Conservation (phyloP, 352 stramenopile species). For the Stephanocyclus meneghinianus region DNA sequence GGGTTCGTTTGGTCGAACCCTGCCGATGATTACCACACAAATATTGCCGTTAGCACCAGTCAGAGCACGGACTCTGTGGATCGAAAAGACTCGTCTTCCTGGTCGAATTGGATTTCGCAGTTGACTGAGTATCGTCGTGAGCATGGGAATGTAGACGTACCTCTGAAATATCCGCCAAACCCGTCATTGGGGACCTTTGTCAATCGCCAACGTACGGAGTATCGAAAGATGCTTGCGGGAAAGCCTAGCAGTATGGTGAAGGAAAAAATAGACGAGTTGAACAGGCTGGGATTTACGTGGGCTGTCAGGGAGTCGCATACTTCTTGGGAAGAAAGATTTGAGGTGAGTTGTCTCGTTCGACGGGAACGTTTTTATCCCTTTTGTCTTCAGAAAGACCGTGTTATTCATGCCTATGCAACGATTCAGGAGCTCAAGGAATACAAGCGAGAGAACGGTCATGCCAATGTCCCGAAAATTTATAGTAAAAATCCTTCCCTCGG, state of each 20-base stretch:
- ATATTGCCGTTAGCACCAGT: neutral
- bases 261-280: slow-evolving; percentile 49
- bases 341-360: neutral
- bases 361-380: neutral
- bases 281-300: slow-evolving; percentile 66
- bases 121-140: slow-evolving; percentile 34
- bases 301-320: slow-evolving; percentile 39
- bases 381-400: neutral
- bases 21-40: neutral
- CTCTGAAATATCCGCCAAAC: slow-evolving; percentile 49
- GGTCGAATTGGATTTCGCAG: slow-evolving; percentile 45
- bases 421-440: slow-evolving; percentile 38
- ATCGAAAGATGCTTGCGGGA: slow-evolving; percentile 42
- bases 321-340: slow-evolving; percentile 50
- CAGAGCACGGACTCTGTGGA: neutral
- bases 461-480: slow-evolving; percentile 58
- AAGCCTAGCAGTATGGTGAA: slow-evolving; percentile 58
- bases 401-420: neutral
- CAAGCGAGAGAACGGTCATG: slow-evolving; percentile 42
- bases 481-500: slow-evolving; percentile 47
- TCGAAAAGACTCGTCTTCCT: slow-evolving; percentile 32
- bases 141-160: slow-evolving; percentile 50
- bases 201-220: slow-evolving; percentile 43
- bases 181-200: slow-evolving; percentile 55
- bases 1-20: slow-evolving; percentile 29